phyloP scores from a whole-genome alignment of 305 asterid genomes.

The Solanum hybrid region DNA sequence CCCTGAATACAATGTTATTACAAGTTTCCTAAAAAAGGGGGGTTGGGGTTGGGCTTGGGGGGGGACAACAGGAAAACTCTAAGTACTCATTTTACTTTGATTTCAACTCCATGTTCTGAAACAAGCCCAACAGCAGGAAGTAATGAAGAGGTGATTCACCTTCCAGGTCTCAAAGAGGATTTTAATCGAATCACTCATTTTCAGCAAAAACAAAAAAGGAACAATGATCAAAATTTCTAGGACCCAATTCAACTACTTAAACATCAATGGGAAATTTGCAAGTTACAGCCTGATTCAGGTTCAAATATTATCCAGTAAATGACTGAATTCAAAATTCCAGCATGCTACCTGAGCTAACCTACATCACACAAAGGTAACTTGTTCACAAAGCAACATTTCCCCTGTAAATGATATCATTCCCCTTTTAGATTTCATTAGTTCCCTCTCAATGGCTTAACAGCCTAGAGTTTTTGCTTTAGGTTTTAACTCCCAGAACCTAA shows the following conservation, averaged over 20 bases:
- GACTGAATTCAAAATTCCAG: neutral
- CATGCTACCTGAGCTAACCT: neutral
- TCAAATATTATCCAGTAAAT: neutral
- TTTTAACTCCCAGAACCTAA: neutral
- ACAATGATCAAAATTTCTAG: neutral
- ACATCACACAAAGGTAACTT: neutral
- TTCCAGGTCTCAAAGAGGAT: neutral
- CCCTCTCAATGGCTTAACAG: neutral
- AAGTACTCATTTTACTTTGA: neutral
- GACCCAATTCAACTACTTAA: neutral
- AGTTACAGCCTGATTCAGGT: neutral
- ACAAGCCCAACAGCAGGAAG: neutral
- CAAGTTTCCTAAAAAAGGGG: neutral
- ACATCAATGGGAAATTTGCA: neutral
- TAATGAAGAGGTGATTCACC: neutral
- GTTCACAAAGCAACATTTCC: neutral
- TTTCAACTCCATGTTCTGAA: neutral
- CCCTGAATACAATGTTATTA: neutral
- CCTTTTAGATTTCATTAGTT: neutral
- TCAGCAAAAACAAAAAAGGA: neutral
- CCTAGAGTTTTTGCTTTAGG: neutral
- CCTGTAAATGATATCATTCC: neutral
- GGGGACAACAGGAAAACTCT: neutral
- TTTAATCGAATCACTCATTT: neutral
- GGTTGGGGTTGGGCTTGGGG: neutral